These are phyloP conservation scores for Penicillium chermesinum DNA, from an alignment of 495 filamentous ascomycete species.

Conservation along the genomic window DNA sequence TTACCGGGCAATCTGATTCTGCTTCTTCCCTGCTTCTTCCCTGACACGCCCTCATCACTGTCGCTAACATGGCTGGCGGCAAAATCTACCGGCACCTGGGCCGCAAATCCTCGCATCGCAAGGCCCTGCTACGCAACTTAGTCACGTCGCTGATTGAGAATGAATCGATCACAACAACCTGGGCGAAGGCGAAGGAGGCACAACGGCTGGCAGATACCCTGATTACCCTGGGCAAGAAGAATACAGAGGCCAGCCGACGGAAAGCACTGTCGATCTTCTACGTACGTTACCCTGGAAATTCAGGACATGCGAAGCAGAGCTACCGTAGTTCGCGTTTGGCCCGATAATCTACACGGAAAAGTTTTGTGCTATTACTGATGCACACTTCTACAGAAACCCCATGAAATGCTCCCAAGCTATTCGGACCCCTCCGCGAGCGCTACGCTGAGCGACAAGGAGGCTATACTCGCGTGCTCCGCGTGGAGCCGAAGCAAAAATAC, in stretches of 20 bases:
- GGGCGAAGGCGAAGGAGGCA: constrained; percentile 94
- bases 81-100: constrained; percentile 82
- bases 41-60: neutral
- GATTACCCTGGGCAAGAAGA: constrained; percentile 86
- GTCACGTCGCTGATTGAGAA: constrained; percentile 92
- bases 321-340: too few species aligned
- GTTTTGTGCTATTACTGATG: constrained; percentile 6
- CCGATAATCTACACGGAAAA: neutral
- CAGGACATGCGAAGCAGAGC: too few species aligned
- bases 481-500: constrained; percentile 58
- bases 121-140: constrained; percentile 91
- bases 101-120: constrained; percentile 77
- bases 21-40: neutral
- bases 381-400: constrained; percentile 48
- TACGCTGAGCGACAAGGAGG: constrained; percentile 81
- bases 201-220: constrained; percentile 89
- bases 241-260: constrained; percentile 67
- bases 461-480: constrained; percentile 88
- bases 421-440: constrained; percentile 72
- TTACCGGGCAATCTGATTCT: neutral
- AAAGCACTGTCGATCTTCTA: constrained; percentile 72
- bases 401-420: constrained; percentile 72
- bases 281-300: constrained; percentile 48
- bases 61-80: constrained; percentile 71
- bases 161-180: constrained; percentile 91